phyloP scores from a whole-genome alignment of 139 green algal genomes.

The Asterochloris erici region DNA sequence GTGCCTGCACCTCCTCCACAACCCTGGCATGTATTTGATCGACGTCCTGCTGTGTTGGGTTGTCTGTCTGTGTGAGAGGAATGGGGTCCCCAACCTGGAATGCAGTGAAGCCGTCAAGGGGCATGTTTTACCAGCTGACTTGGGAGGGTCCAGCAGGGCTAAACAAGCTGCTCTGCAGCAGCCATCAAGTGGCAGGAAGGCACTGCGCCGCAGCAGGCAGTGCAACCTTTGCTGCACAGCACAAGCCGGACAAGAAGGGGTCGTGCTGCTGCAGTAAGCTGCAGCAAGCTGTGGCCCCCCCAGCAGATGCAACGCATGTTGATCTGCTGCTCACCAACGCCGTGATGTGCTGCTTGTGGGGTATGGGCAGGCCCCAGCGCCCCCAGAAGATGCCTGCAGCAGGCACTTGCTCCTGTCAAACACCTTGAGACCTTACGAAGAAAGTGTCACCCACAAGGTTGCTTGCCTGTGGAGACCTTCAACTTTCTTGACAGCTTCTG shows the following conservation, averaged over 20 bases:
- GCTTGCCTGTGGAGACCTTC: no score
- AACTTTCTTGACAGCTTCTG: no score
- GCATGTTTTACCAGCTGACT: not conserved
- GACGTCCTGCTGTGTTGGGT: constrained; percentile 13
- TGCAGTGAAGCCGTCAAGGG: not conserved
- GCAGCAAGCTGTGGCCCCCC: not conserved
- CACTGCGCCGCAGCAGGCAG: no score
- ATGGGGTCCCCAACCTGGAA: not conserved
- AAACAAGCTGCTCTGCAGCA: no score
- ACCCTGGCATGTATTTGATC: constrained; percentile 5
- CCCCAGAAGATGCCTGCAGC: constrained; percentile 23
- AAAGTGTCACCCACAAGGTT: no score
- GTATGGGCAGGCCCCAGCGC: constrained; percentile 23
- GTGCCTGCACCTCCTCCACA: not conserved
- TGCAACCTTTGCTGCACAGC: no score
- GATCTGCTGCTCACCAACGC: not conserved
- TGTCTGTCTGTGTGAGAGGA: not conserved
- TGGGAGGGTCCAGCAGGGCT: no score
- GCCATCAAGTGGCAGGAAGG: no score
- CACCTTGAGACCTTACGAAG: no score
- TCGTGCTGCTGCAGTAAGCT: no score
- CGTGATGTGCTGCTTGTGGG: constrained; percentile 12
- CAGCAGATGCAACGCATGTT: not conserved
- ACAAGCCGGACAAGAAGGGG: no score
- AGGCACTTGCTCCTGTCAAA: no score